Evolutionary conservation across 495 filamentous ascomycete genomes (phyloP), one percentile per base, ranked within the genome.

Genomic region (Annulohypoxylon nitens): DNA sequence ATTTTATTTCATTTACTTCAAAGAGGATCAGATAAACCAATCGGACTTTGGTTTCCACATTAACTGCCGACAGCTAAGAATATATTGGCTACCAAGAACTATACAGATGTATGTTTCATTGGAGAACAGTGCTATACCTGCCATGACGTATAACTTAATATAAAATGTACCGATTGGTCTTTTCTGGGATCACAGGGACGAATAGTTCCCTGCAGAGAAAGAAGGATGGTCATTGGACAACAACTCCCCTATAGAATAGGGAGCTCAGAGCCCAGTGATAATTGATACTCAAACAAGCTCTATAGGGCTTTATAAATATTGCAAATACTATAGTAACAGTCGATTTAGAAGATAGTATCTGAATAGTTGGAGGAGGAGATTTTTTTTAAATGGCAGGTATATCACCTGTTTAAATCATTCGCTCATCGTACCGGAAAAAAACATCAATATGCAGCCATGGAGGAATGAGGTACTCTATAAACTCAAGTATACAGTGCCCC

Each of bases 81-180:
- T 59, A 30, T n/a, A 59, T 59, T 59, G 36, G 55, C 55, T 60
- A 60, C 57, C 57, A 14, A 60, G 18, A 26, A 43, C 34, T 60
- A 37, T 37, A 43, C 26, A 12, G 11, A 33, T 54, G 12, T 54
- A 60, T 43, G 57, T 43, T 23, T 43, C n/a, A 43, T 26, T 41
- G 20, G 57, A 8, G 39, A 60, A n/a, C 5, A 60, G 16, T 12
- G 26, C 20, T 54, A 54, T 54, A 25, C 12, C 5, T 33, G 5
- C 26, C 14, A 33, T 30, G 50, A 54, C 25, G 23, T 30, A 54
- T 30, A 54, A 2, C 12, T 33, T 12, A n/a, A n/a, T 33, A 53
- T 53, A 23, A 23, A 23, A 23, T 50, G 4, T 53, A 53, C 20
- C 10, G 48, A 53, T 33, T 54, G 50, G 50, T 14, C 12, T 51